A percentile compares a stretch with the other conserved stretches of the same genome.
These are phyloP conservation scores for Trypanosoma vivax DNA, from an alignment of 208 protist species.

Conservation along the genomic window DNA sequence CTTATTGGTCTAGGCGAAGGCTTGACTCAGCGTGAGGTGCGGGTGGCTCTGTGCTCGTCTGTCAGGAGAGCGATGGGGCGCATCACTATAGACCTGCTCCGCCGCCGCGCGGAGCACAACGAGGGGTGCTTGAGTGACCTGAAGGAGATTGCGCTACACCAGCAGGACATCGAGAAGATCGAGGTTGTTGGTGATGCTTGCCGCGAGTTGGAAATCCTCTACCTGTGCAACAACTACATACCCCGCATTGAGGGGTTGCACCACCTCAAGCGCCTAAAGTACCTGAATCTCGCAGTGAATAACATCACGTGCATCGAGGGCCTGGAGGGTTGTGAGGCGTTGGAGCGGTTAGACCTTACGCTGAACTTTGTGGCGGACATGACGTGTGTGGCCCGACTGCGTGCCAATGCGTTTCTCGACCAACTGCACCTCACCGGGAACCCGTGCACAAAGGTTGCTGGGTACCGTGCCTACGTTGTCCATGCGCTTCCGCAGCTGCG, in stretches of 20 bases:
- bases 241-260: constrained; percentile 90
- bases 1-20: background rate
- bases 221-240: constrained; percentile 97
- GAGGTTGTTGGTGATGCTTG: constrained; percentile 82
- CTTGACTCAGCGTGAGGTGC: background rate
- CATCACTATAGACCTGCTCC: constrained; percentile 91
- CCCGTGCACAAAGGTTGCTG: constrained; percentile 83
- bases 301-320: constrained; percentile 92
- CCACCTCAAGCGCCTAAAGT: constrained; percentile 94
- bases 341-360: constrained; percentile 96
- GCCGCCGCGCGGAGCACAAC: constrained; percentile 96
- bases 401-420: constrained; percentile 74
- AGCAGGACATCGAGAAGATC: constrained; percentile 94
- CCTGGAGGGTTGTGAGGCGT: constrained; percentile 89
- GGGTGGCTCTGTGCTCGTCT: background rate
- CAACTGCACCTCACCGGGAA: constrained; percentile 94
- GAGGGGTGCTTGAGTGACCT: constrained; percentile 91
- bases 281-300: constrained; percentile 97
- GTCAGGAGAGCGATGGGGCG: constrained; percentile 35
- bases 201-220: constrained; percentile 92
- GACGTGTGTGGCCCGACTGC: constrained; percentile 65
- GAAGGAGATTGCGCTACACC: constrained; percentile 95
- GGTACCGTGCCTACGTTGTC: constrained; percentile 92
- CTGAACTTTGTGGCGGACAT: constrained; percentile 93
- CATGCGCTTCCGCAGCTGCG: constrained; percentile 88